phyloP scores from a whole-genome alignment of 106 monocot genomes.

The Dioscorea zingiberensis region DNA sequence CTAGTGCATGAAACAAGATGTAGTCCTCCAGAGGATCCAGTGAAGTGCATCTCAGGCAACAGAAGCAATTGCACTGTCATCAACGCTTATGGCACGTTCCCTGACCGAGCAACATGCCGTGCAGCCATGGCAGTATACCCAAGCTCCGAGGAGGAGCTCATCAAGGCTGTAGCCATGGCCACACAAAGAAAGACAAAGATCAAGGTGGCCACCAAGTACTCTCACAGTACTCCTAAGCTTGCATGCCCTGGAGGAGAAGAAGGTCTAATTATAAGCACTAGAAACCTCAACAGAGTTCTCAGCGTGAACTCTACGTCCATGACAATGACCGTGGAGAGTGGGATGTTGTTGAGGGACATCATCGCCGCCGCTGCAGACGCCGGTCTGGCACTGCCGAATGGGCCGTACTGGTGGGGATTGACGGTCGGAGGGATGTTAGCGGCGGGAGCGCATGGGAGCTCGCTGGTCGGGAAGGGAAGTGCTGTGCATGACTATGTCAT shows the following conservation, averaged over 20 bases:
- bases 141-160: constrained; percentile 24
- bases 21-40: constrained; percentile 26
- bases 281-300: constrained; percentile 16
- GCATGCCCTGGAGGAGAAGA: constrained; percentile 35
- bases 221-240: constrained; percentile 61
- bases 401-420: constrained; percentile 42
- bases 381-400: constrained; percentile 29
- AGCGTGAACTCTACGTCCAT: constrained; percentile 8
- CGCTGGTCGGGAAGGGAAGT: constrained; percentile 38
- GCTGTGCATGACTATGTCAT: constrained; percentile 55
- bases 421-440: constrained; percentile 46
- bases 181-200: constrained; percentile 16
- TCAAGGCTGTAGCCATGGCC: constrained; percentile 28
- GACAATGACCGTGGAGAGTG: constrained; percentile 34
- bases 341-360: constrained; percentile 23
- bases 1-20: background rate
- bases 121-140: constrained; percentile 26
- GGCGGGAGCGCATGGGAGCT: constrained; percentile 57
- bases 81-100: constrained; percentile 43
- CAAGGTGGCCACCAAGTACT: constrained; percentile 36
- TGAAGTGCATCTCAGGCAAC: constrained; percentile 22
- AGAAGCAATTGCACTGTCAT: constrained; percentile 33
- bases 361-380: constrained; percentile 24
- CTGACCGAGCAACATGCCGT: constrained; percentile 34
- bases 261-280: constrained; percentile 47